These are phyloP conservation scores for Aspergillus sclerotiicarbonarius DNA, from an alignment of 495 filamentous ascomycete genomes.

Conservation along the genomic window DNA sequence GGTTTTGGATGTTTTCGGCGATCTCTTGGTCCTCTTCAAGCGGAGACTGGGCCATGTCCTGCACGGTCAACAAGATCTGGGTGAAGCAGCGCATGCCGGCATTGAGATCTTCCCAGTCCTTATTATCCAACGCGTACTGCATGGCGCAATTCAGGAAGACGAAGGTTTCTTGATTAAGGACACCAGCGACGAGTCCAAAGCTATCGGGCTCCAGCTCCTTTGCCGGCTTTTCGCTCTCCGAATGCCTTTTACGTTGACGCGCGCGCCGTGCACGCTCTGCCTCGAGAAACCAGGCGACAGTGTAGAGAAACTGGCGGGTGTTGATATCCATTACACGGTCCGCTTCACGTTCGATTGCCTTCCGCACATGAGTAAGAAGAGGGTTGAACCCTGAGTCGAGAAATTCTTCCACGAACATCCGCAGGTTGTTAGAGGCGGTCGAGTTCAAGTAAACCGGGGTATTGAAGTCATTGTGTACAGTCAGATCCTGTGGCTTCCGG, in stretches of 20 bases:
- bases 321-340: slow-evolving; percentile 76
- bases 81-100: slow-evolving; percentile 87
- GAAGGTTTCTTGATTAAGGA: slow-evolving; percentile 90
- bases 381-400: slow-evolving; percentile 96
- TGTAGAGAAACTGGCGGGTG: slow-evolving; percentile 82
- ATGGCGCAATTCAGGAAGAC: slow-evolving; percentile 81
- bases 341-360: slow-evolving; percentile 86
- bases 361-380: slow-evolving; percentile 79
- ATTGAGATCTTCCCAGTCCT: slow-evolving; percentile 82
- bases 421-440: slow-evolving; percentile 67
- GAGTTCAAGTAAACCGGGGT: slow-evolving; percentile 64
- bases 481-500: slow-evolving; percentile 61
- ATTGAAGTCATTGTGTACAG: slow-evolving; percentile 69
- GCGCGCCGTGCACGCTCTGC: slow-evolving; percentile 78
- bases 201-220: slow-evolving; percentile 64
- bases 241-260: slow-evolving; percentile 43
- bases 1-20: slow-evolving; percentile 93
- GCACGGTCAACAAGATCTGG: slow-evolving; percentile 78
- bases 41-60: slow-evolving; percentile 84
- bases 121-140: slow-evolving; percentile 73
- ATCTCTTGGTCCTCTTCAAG: slow-evolving; percentile 96
- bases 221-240: slow-evolving; percentile 32
- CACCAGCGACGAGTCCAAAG: slow-evolving; percentile 82
- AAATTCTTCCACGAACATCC: slow-evolving; percentile 87
- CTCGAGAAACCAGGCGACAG: slow-evolving; percentile 90